Conservation (phyloP, 2,329 filamentous ascomycete genomes). For the Clarireedia homoeocarpa region DNA sequence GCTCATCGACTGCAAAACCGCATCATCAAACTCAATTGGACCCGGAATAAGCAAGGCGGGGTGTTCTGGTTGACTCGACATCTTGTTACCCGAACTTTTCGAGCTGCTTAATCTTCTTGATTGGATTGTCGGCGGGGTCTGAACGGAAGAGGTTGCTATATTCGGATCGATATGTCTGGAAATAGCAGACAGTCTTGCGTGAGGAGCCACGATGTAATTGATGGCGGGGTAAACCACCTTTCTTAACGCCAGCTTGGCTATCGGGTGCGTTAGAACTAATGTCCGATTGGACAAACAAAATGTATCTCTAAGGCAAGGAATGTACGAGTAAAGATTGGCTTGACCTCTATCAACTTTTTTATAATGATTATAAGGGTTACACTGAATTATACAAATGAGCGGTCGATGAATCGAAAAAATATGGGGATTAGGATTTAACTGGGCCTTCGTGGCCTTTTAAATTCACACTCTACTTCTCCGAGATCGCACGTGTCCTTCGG, state of each 20-base stretch:
- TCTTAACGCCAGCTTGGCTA: constrained; percentile 4
- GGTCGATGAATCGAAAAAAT: background rate
- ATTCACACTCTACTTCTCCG: constrained; percentile 1
- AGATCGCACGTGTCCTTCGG: background rate
- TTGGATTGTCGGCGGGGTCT: background rate
- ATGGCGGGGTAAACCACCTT: constrained; percentile 14
- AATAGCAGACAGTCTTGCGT: constrained; percentile 28
- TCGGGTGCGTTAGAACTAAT: background rate
- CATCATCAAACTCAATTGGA: constrained; percentile 98
- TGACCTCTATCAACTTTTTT: background rate
- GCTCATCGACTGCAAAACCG: constrained; percentile 87
- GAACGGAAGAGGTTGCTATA: background rate
- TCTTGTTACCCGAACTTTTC: constrained; percentile 25
- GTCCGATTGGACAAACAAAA: constrained; percentile 5
- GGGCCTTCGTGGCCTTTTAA: background rate
- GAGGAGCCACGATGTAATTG: constrained; percentile 13
- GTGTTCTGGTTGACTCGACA: constrained; percentile 56
- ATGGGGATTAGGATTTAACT: background rate
- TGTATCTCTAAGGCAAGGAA: background rate
- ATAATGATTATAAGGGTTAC: background rate
- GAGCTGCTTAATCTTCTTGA: constrained; percentile 11
- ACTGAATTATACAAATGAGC: background rate
- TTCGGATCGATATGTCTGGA: constrained; percentile 27
- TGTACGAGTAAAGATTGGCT: background rate
- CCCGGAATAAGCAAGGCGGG: constrained; percentile 87